Base-by-base conservation (phyloP, 2,329 filamentous ascomycete species). In the Cercospora sp. region DNA sequence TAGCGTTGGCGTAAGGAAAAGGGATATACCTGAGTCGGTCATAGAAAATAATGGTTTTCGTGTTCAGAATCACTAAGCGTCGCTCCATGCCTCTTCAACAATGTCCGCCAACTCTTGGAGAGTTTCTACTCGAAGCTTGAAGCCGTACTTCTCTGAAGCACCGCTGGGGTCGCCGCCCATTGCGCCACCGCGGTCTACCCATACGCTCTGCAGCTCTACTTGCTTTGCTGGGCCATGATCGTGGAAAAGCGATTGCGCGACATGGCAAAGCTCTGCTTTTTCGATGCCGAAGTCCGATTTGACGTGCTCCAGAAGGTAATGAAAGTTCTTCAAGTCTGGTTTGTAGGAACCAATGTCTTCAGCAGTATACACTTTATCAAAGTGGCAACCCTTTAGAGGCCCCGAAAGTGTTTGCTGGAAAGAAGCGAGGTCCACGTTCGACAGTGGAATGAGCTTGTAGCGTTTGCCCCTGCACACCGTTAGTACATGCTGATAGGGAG, bases 331-430 rank as follows among this genome's bases (percentile, higher is more conserved):
- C 42, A 79, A 76, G 69, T 86, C 80, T 0, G 91, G 91, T 80
- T 93, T 93, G 78, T 93, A 93, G 6, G 82, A 84, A 1, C 91
- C 90, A 63, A 93, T 87, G 55, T 90, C 86, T 78, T 93, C 82
- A 1, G 91, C 91, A 2, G 90, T 92, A 78, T 90, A 87, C 26
- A 91, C 81, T 12, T 84, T 84, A 73, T 91, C 89, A 73, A 92
- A 89, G 12, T 81, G 72, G 26, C 86, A 82, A 0, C 83, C 84
- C 18, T 80, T 76, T 12, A 92, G 79, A 28, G 85, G 83, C 0
- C 84, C 82, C 1, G 79, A 75, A 13, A 83, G 80, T 1, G 84
- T 85, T 23, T 78, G 78, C 0, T 78, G 73, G 72, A 89, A 89
- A 0, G 84, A 86, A 2, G 74, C 77, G 31, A 80, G 80, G 76